phyloP scores from a whole-genome alignment of 495 filamentous ascomycete genomes.

The Collariella sp. region DNA sequence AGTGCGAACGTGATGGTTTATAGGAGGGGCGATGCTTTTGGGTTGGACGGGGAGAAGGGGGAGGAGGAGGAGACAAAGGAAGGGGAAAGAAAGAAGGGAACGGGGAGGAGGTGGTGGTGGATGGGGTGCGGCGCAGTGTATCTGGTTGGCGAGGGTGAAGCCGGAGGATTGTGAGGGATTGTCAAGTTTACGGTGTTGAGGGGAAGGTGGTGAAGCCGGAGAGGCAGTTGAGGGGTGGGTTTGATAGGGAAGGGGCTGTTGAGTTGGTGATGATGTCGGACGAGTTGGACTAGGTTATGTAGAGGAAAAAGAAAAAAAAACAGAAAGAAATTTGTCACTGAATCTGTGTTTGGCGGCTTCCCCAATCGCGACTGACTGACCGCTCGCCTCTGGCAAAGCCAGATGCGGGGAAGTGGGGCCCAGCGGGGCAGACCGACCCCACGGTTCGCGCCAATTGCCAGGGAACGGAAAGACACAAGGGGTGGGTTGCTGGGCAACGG shows the following conservation, averaged over 20 bases:
- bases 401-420: conserved; percentile 3
- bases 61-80: conserved; percentile 15
- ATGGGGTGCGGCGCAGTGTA: conserved; percentile 69
- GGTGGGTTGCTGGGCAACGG: conserved; percentile 1
- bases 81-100: conserved; percentile 7
- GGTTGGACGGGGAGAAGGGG: conserved; percentile 36
- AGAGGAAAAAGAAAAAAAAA: not conserved
- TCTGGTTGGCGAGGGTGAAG: conserved; percentile 83
- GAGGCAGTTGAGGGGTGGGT: conserved; percentile 77
- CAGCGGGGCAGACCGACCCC: not conserved
- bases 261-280: conserved; percentile 59
- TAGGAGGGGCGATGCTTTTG: conserved; percentile 54
- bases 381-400: not conserved
- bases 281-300: not conserved
- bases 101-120: conserved; percentile 29
- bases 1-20: conserved; percentile 89
- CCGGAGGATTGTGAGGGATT: conserved; percentile 92
- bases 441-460: not conserved
- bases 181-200: conserved; percentile 80
- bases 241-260: conserved; percentile 70
- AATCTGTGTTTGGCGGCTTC: not conserved
- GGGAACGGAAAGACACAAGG: not conserved
- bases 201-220: conserved; percentile 89
- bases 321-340: not conserved
- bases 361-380: not conserved